Evolutionary conservation across 345 rosid genomes (phyloP), one percentile per base, ranked within the genome.

Genomic region (Turnera subulata): DNA sequence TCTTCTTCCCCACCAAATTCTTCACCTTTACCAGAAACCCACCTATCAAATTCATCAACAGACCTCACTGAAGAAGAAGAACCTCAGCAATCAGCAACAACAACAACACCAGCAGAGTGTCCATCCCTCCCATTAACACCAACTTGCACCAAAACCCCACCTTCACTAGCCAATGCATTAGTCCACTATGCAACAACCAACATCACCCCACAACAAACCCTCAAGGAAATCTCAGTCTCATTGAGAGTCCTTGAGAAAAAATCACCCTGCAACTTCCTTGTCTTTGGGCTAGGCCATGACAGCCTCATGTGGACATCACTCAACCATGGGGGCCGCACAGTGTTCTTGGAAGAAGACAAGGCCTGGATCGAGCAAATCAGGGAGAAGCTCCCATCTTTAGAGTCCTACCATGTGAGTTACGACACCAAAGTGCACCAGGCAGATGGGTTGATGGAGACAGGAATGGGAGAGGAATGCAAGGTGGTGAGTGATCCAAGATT

Each of bases 221-320:
- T 76, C 20, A 70, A 79, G 5, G 96, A 92, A 62, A 82, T 92
- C 72, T 84, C 96, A 2, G 86, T 92, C 24, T 58, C 93, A 8
- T 63, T 82, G 9, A 66, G 78, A 71, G 73, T 86, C 9, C 72
- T 92, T 1, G 74, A 77, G 46, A 80, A 77, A 63, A 89, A 72
- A 54, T 84, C 91, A 0, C 98, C 98, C 2, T 86, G 91, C 80
- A 92, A 83, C 67, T 89, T 92, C 70, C 73, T 92, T 1, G 86
- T 92, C 23, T 89, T 89, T 32, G 98, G 98, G 48, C 73, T 92
- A 0, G 96, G 96, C 29, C 81, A 81, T 59, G 98, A 89, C 72
- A 92, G 98, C 74, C 83, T 89, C 17, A 89, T 89, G 98, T 92
- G 96, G 98, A 50, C 82, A 7, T 59, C 91, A 0, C 82, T 92